Base-by-base conservation (phyloP, 108 stramenopile genomes). In the Nitzschia inconspicua region DNA sequence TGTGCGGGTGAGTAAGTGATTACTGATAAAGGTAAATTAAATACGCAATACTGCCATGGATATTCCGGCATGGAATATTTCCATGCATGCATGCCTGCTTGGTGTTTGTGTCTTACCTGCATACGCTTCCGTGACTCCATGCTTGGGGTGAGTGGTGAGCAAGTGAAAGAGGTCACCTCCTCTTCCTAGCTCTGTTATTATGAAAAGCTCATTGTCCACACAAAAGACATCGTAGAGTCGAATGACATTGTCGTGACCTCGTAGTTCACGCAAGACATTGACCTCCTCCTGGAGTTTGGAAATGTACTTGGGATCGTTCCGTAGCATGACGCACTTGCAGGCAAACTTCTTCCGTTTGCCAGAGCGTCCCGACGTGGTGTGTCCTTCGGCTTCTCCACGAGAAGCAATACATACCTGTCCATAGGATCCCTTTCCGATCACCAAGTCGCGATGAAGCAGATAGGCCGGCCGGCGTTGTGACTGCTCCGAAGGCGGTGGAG, bases 361-460 rank as follows among this genome's bases (percentile, higher is more conserved):
- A 13, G 83, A 78, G 24, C 68, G 36, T 3, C 64, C 64, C 27
- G 60, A 64, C 25, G 65, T 56, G 35, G 37, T 16, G 39, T 86
- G 83, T 8, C 83, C 85, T 57, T 92, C 85, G n/a, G 85, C 72
- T 63, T 88, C 92, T 16, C 89, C 93, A 22, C 89, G 44, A 20
- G 85, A 88, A 14, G 93, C 93, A 58, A 94, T 94, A 60, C 93
- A 94, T 9, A 94, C 93, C 55, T 94, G 93, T 10, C 93, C 93
- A 60, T 91, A 94, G 23, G 88, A 89, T 9, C 93, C 93, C 59
- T 89, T 88, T 16, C 93, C 93, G 60, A 94, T 91, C 46, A 94
- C 93, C 29, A 94, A 48, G 51, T 94, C 89, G 8, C 89, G 77
- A 49, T 94, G 93, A 19, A 94, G 80, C 22, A 94, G 72, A 66